Evolutionary conservation across 2,329 filamentous ascomycete genomes (phyloP), one percentile per base, ranked within the genome.

Genomic region (Metarhizium humberi): DNA sequence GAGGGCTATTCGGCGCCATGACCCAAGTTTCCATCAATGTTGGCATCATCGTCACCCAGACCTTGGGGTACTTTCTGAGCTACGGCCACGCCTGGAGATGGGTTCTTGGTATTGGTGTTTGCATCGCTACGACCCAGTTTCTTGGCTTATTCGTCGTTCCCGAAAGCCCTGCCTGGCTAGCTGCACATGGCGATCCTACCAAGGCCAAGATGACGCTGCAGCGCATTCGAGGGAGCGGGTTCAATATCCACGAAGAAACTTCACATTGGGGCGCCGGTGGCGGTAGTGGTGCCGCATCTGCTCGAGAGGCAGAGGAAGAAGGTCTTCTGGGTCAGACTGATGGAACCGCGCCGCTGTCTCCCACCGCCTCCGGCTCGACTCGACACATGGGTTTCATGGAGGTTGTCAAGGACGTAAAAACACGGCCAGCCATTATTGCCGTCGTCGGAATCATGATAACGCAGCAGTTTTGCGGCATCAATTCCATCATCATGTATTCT

Each of bases 401-500:
- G 57, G 88, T 92, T 10, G 69, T 90, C 43, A 78, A 74, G 29
- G 82, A 92, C 62, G 78, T 85, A 0, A 73, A 81, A 8, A 88
- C 88, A 63, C 81, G 86, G 3, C 85, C 84, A 0, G 87, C 87
- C 53, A 85, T 95, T 54, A 78, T 94, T 57, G 90, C 92, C 4
- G 89, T 95, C 3, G 80, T 95, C 13, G 91, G 90, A 1, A 86
- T 95, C 62, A 96, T 97, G 92, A 79, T 92, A 56, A 87, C 89
- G 1, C 94, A 97, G 69, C 94, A 99, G 69, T 78, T 96, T 42
- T 92, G 88, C 56, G 92, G 90, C 50, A 92, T 97, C 74, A 97
- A 99, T 79, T 92, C 88, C 56, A 92, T 97, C 66, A 88, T 97
- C 72, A 96, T 99, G 92, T 99, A 99, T 71, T 95, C 92, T 2